Base-by-base conservation (phyloP, 441 rosid species). In the Erysimum pusillum region DNA sequence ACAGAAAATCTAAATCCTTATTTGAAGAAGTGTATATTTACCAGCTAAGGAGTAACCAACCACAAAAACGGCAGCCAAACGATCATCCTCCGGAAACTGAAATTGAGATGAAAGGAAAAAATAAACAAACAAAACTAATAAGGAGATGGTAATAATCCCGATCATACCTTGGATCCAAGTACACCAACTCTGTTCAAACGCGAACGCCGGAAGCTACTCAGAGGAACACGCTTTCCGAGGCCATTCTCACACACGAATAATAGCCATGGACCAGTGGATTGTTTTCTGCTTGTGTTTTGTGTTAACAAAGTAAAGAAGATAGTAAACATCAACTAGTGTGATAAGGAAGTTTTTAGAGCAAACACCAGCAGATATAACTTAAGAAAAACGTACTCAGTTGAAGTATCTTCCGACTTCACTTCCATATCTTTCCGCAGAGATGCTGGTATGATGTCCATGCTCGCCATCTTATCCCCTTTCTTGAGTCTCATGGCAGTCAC, bases 21-120 rank as follows among this genome's bases (percentile, higher is more conserved):
- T 45, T 12, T 45, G 53, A 9, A 51, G 38, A 22, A 15, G 44
- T 22, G 32, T 61, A n/a, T 60, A 10, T 28, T 67, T 85, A 95
- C 99, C 98, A 77, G 94, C 83, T 75, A 88, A 75, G 32, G 98
- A 90, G 82, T 85, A 93, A 35, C 99, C 99, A 61, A 95, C 98
- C 44, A 88, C 96, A 64, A 93, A 93, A 4, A 90, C 98, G 36
- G 98, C 98, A 54, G 87, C 95, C 85, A 95, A 77, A 17, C 80
- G 83, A 79, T 93, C 98, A 82, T 91, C 97, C 12, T 81, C 83
- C 22, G 88, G 76, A 78, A 95, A 90, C 98, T 93, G 57, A 82
- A 63, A 46, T 25, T 56, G 20, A 36, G 68, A 41, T 54, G 41
- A 59, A 74, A 49, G 34, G 35, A 7, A 22, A 64, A 25, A 41